phyloP scores from a whole-genome alignment of 2,329 filamentous ascomycete species.

The Phyllosticta citriasiana region DNA sequence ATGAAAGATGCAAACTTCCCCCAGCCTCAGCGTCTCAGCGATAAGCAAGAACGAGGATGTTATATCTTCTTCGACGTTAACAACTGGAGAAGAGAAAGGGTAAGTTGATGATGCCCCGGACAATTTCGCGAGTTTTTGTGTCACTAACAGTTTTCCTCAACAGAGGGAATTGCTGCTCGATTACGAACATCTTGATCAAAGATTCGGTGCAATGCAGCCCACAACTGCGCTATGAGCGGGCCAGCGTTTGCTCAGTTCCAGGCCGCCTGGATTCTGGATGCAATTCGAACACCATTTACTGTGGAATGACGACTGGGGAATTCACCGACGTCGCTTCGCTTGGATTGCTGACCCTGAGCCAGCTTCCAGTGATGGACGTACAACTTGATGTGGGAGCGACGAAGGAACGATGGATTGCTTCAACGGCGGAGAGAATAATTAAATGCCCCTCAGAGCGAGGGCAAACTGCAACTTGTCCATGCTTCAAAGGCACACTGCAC shows the following conservation, averaged over 20 bases:
- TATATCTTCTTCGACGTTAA: constrained; percentile 47
- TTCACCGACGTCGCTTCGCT: background rate
- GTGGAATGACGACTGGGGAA: background rate
- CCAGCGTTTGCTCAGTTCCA: background rate
- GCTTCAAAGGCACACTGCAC: background rate
- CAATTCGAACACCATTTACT: background rate
- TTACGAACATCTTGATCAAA: constrained; percentile 41
- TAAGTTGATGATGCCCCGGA: constrained; percentile 17
- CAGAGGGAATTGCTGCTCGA: constrained; percentile 43
- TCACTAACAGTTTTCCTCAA: constrained; percentile 14
- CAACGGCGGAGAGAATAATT: background rate
- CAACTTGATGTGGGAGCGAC: background rate
- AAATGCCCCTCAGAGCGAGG: background rate
- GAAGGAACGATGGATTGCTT: background rate
- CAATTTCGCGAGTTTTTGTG: background rate
- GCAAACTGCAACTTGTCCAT: background rate
- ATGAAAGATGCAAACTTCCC: constrained; percentile 41
- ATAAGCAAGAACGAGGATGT: constrained; percentile 40
- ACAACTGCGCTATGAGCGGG: constrained; percentile 3
- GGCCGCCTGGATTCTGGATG: background rate
- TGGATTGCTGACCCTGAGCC: background rate
- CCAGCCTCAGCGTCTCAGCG: constrained; percentile 34
- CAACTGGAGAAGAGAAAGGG: constrained; percentile 43
- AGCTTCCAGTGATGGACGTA: background rate
- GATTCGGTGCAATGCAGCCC: constrained; percentile 15